phyloP scores from a whole-genome alignment of 768 basidiomycete genomes.

The Rhodotorula babjevae region DNA sequence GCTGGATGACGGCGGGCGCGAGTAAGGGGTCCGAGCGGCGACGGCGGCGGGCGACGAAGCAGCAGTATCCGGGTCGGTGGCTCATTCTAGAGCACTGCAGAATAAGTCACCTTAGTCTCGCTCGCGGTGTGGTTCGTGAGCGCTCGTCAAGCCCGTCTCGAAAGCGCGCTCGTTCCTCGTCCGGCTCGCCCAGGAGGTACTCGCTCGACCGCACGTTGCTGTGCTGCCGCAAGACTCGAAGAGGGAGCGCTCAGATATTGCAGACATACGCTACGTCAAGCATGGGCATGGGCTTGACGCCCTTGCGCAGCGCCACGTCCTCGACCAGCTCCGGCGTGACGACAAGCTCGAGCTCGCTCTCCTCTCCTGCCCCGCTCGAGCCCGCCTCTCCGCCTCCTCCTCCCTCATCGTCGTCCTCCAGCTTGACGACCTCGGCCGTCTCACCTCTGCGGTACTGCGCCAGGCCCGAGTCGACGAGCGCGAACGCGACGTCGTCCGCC shows the following conservation, averaged over 20 bases:
- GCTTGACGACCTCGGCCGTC: not conserved
- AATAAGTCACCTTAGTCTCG: too few relatives aligned
- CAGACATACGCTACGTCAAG: conserved; percentile 30
- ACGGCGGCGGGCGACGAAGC: too few relatives aligned
- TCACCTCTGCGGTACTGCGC: conserved; percentile 46
- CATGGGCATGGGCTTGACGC: conserved; percentile 17
- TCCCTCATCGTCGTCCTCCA: conserved; percentile 1
- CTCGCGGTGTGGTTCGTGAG: too few relatives aligned
- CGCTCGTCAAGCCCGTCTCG: too few relatives aligned
- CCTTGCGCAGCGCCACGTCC: conserved; percentile 46
- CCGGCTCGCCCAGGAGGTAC: too few relatives aligned
- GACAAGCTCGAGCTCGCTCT: conserved; percentile 51
- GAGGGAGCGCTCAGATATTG: not conserved
- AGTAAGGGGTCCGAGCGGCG: too few relatives aligned
- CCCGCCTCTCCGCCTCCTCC: not conserved
- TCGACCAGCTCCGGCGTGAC: conserved; percentile 66
- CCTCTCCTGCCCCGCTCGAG: conserved; percentile 5
- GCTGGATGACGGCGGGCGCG: too few relatives aligned
- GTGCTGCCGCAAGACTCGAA: too few relatives aligned
- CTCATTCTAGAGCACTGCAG: too few relatives aligned
- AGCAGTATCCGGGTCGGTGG: too few relatives aligned
- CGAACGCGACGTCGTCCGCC: conserved; percentile 79
- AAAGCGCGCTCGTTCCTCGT: too few relatives aligned
- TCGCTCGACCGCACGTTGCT: too few relatives aligned
- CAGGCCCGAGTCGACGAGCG: conserved; percentile 79